A percentile compares a stretch with the other conserved stretches of the same genome.
These are phyloP conservation scores for Chlamydomonas schloesseri DNA, from an alignment of 139 green algal species.

Conservation along the genomic window DNA sequence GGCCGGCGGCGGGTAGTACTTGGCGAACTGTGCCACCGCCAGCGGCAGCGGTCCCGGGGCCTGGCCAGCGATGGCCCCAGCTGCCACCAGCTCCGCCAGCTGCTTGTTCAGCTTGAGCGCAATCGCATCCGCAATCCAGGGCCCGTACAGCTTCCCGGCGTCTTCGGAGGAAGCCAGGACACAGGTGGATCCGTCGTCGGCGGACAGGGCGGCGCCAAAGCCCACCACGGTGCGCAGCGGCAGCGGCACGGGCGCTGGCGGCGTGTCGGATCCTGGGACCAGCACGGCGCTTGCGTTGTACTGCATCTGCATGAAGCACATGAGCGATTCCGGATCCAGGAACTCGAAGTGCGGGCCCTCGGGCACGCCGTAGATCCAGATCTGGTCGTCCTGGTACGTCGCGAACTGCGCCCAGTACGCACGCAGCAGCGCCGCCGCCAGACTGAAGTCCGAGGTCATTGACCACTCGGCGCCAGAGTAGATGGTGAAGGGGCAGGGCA, in stretches of 20 bases:
- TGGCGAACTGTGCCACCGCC: too few species aligned
- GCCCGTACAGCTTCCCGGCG: background rate
- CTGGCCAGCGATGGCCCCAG: background rate
- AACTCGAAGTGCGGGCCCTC: background rate
- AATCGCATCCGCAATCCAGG: background rate
- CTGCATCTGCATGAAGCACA: background rate
- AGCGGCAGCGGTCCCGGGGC: too few species aligned
- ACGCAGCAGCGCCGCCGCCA: too few species aligned
- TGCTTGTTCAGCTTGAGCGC: background rate
- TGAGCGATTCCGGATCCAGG: background rate
- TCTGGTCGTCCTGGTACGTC: too few species aligned
- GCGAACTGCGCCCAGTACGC: too few species aligned
- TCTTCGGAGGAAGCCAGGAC: background rate
- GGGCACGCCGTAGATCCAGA: background rate
- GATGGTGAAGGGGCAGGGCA: too few species aligned
- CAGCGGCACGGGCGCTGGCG: background rate
- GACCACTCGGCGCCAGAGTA: too few species aligned
- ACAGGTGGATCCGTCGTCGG: background rate
- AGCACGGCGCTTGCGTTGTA: background rate
- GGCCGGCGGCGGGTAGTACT: too few species aligned
- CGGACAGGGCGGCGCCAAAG: background rate
- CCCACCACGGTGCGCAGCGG: background rate
- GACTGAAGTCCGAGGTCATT: too few species aligned
- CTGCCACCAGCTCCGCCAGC: background rate
- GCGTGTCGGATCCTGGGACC: too few species aligned